phyloP scores from a whole-genome alignment of 164 flowering plant species.

The Taxillus chinensis region DNA sequence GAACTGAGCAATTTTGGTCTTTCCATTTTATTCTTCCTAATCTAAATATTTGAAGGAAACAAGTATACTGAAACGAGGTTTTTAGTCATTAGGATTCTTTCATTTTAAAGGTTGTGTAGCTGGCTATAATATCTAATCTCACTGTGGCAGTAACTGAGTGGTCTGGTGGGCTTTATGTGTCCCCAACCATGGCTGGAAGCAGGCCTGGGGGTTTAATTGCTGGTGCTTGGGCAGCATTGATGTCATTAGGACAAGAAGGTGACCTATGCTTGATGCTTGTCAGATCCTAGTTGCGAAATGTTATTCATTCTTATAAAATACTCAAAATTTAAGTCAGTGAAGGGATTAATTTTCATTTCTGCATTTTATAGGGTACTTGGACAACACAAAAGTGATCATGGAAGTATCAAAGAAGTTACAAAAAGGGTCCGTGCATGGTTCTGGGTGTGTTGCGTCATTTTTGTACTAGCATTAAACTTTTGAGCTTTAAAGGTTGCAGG shows the following conservation, averaged over 20 bases:
- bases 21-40: too few relatives aligned
- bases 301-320: neutral
- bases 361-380: conserved; percentile 60
- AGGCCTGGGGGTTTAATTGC: conserved; percentile 92
- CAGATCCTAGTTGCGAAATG: neutral
- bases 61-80: neutral
- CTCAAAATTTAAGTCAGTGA: too few relatives aligned
- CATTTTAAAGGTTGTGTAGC: neutral
- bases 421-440: conserved; percentile 40
- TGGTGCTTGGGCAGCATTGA: conserved; percentile 98
- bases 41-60: too few relatives aligned
- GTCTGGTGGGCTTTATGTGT: conserved; percentile 93
- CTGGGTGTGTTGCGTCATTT: too few relatives aligned
- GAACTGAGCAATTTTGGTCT: too few relatives aligned
- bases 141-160: conserved; percentile 81
- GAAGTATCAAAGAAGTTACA: conserved; percentile 73
- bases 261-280: neutral
- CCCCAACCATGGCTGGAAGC: conserved; percentile 97
- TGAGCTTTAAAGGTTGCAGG: neutral
- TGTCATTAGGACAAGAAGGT: conserved; percentile 88
- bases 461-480: too few relatives aligned
- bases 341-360: neutral
- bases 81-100: neutral
- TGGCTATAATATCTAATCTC: neutral
- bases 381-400: conserved; percentile 69